Percentiles rank a stretch among this genome's conserved stretches.
Evolutionary conservation across 2,329 filamentous ascomycete species (phyloP).

Genomic region (Thermomyces lanuginosus): DNA sequence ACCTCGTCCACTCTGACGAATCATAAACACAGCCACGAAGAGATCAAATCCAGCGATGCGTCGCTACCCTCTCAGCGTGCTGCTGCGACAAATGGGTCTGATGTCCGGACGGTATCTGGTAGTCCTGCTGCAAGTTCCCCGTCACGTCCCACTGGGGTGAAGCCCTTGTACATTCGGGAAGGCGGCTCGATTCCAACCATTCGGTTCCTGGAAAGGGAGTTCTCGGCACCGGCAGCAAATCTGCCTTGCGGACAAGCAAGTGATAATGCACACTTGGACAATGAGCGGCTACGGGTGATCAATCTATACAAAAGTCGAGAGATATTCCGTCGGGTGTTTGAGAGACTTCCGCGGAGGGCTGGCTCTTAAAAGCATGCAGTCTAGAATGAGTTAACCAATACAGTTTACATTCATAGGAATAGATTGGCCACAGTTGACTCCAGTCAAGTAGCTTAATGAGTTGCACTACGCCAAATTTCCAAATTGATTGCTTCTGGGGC

Average conservation of each 20-base stretch:
- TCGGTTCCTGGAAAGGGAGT: constrained; percentile 85
- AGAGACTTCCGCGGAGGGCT: constrained; percentile 35
- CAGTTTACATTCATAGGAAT: no score
- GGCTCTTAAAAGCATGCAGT: no score
- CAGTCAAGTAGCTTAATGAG: no score
- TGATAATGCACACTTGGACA: constrained; percentile 84
- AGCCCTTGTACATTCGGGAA: constrained; percentile 81
- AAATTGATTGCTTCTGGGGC: no score
- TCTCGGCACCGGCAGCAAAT: constrained; percentile 77
- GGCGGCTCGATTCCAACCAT: constrained; percentile 92
- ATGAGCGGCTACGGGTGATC: constrained; percentile 73
- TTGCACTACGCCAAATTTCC: no score
- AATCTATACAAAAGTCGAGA: constrained; percentile 85
- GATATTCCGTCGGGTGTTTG: constrained; percentile 79
- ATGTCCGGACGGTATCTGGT: not conserved
- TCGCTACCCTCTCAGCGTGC: constrained; percentile 4
- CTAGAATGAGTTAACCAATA: no score
- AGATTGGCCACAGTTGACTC: no score
- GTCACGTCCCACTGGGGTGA: constrained; percentile 8
- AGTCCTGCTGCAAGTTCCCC: not conserved
- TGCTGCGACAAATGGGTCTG: constrained; percentile 1
- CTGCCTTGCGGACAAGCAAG: constrained; percentile 89
- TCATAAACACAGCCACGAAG: constrained; percentile 7
- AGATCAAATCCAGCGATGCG: constrained; percentile 1
- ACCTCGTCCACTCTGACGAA: constrained; percentile 26